Conservation (phyloP, 805 yeast genomes). For the Lipomyces chichibuensis region DNA sequence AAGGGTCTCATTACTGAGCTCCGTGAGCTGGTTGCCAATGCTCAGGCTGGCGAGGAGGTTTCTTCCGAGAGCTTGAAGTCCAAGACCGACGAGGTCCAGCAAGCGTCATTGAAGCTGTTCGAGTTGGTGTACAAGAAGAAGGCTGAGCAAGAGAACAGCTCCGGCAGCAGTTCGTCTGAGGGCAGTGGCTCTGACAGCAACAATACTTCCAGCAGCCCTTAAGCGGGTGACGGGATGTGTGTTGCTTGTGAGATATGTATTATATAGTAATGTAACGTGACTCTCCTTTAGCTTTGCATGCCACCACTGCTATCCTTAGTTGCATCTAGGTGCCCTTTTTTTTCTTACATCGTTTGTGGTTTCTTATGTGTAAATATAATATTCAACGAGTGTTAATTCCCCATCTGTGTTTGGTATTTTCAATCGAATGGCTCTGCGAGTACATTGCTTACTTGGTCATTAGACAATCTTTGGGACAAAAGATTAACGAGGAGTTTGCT, state of each 20-base stretch:
- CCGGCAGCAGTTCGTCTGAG: conserved; percentile 10
- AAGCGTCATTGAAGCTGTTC: conserved; percentile 77
- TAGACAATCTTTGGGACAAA: too few species aligned
- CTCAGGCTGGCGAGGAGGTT: conserved; percentile 67
- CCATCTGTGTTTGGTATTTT: not conserved
- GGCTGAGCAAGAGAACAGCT: conserved; percentile 40
- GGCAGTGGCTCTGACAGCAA: not conserved
- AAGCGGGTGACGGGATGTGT: not conserved
- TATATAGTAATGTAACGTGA: not conserved
- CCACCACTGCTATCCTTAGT: too few species aligned
- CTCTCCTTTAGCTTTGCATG: too few species aligned
- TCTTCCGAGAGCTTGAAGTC: conserved; percentile 66
- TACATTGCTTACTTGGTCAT: not conserved
- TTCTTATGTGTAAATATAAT: not conserved
- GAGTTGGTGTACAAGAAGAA: conserved; percentile 67
- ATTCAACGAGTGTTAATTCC: not conserved
- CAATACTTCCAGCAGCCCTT: not conserved
- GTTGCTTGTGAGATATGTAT: not conserved
- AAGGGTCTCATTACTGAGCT: conserved; percentile 60
- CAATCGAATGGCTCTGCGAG: not conserved
- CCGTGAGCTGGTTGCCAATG: conserved; percentile 77
- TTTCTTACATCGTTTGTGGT: not conserved
- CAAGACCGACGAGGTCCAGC: conserved; percentile 83
- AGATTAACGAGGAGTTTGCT: not conserved
- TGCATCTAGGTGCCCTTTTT: not conserved